phyloP scores from a whole-genome alignment of 2,329 filamentous ascomycete genomes.

The Fusarium agapanthi region DNA sequence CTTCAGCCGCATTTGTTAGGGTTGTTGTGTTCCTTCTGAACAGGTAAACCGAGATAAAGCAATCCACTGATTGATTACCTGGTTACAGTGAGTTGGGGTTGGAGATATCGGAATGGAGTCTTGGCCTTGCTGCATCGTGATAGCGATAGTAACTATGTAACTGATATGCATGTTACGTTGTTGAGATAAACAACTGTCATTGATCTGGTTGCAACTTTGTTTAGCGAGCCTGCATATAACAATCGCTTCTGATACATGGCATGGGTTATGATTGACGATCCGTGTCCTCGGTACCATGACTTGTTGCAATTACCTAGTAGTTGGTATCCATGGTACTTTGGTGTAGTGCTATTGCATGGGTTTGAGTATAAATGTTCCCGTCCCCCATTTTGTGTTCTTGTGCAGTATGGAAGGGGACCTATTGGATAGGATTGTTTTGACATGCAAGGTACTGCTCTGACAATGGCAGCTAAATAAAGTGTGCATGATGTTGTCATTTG shows the following conservation, averaged over 20 bases:
- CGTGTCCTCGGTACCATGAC: background rate
- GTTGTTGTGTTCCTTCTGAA: background rate
- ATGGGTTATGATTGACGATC: background rate
- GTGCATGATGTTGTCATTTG: background rate
- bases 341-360: background rate
- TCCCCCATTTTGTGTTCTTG: background rate
- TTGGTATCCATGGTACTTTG: background rate
- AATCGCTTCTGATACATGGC: background rate
- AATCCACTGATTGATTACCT: background rate
- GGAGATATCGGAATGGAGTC: slow-evolving; percentile 1
- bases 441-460: background rate
- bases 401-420: too few species aligned
- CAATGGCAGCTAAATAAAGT: background rate
- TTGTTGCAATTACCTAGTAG: background rate
- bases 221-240: slow-evolving; percentile 1
- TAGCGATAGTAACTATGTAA: background rate
- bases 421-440: background rate
- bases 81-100: background rate
- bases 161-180: background rate
- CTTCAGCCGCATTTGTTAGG: background rate
- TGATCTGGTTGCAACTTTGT: slow-evolving; percentile 4
- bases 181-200: background rate
- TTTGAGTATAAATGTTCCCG: background rate
- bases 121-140: background rate
- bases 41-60: slow-evolving; percentile 9